These are phyloP conservation scores for Lactifluus volemus DNA, from an alignment of 768 basidiomycete genomes.

Conservation along the genomic window DNA sequence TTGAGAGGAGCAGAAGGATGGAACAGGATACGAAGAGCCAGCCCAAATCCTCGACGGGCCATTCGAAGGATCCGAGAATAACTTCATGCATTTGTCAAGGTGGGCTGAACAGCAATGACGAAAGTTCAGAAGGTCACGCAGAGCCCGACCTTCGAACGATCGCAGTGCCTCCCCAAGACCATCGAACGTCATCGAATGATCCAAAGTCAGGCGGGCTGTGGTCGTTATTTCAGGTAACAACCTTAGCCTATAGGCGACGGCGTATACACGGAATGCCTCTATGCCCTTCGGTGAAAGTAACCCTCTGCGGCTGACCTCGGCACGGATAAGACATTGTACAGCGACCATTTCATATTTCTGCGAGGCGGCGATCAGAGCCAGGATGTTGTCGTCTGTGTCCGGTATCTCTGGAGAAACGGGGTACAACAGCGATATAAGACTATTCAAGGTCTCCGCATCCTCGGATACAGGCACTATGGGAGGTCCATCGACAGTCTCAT, in stretches of 20 bases:
- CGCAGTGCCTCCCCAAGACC: not conserved
- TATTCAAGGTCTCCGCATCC: not conserved
- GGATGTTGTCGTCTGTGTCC: not conserved
- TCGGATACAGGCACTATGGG: not conserved
- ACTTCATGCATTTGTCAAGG: not conserved
- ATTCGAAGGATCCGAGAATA: not conserved
- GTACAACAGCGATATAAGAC: constrained; percentile 1
- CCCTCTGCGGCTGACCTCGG: not conserved
- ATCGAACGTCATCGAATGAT: too few species aligned
- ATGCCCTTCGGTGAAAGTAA: not conserved
- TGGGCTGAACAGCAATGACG: not conserved
- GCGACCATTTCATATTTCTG: constrained; percentile 5
- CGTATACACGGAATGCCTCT: not conserved
- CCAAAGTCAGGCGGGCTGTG: too few species aligned
- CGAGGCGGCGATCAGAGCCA: not conserved
- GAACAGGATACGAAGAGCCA: too few species aligned
- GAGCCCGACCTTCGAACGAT: not conserved
- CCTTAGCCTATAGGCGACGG: not conserved
- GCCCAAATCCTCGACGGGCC: too few species aligned
- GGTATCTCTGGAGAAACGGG: not conserved
- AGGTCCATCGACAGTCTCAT: not conserved
- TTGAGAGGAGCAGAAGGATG: too few species aligned
- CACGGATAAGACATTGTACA: not conserved
- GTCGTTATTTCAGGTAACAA: not conserved
- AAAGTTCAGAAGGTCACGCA: not conserved